Evolutionary conservation across 148 eudicot genomes (phyloP).

Genomic region (Vaccinium myrtillus): DNA sequence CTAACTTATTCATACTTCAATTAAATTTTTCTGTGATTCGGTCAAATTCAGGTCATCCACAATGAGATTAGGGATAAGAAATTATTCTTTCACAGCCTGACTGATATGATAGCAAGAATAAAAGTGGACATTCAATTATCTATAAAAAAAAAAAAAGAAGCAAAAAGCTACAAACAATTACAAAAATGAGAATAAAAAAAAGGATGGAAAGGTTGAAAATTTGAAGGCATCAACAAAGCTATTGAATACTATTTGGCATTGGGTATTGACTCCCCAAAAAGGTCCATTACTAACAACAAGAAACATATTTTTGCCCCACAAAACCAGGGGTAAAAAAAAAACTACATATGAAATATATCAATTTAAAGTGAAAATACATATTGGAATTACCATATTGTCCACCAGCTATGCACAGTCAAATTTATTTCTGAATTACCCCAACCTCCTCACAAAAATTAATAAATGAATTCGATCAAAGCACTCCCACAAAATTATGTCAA

Average conservation of each 20-base stretch:
- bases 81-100: no score
- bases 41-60: no score
- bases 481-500: background rate
- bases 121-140: no score
- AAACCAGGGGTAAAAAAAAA: background rate
- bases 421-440: constrained; percentile 13
- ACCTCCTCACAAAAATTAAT: constrained; percentile 14
- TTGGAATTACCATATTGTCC: background rate
- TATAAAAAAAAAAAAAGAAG: no score
- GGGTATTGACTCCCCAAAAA: background rate
- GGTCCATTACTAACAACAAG: background rate
- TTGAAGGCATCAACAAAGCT: background rate
- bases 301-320: background rate
- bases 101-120: no score
- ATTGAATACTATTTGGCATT: background rate
- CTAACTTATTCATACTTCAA: no score
- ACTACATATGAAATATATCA: background rate
- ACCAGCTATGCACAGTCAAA: constrained; percentile 14
- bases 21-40: no score
- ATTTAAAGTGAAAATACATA: background rate
- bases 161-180: background rate
- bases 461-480: background rate
- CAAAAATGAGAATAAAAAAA: background rate
- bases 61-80: no score
- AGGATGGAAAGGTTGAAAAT: background rate